A percentile compares a stretch with the other conserved stretches of the same genome.
phyloP scores from a whole-genome alignment of 1,139 yeast species.

The Hansenula sp. region DNA sequence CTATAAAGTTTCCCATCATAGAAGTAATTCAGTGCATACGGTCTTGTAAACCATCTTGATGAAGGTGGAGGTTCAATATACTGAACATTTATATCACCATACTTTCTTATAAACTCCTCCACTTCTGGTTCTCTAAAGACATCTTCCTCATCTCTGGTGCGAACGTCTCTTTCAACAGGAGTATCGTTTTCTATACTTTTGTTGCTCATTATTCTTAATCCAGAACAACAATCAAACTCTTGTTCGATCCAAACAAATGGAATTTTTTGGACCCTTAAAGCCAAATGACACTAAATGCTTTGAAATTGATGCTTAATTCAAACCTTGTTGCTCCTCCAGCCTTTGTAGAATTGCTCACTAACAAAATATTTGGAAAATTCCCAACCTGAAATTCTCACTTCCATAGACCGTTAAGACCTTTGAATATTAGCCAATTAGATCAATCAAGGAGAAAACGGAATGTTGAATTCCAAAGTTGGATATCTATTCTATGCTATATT shows the following conservation, averaged over 20 bases:
- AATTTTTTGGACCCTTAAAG: too few species aligned
- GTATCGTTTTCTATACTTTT: too few species aligned
- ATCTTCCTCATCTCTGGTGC: background rate
- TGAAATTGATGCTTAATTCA: too few species aligned
- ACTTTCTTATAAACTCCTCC: constrained; percentile 43
- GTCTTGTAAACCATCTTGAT: constrained; percentile 43
- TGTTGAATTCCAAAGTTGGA: background rate
- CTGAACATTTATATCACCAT: constrained; percentile 46
- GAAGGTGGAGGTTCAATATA: constrained; percentile 43
- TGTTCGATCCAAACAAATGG: too few species aligned
- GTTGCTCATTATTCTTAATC: background rate
- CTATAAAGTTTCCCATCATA: constrained; percentile 53
- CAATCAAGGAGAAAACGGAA: background rate
- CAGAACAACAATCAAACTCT: too few species aligned
- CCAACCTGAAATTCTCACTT: too few species aligned
- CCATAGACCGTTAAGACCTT: background rate
- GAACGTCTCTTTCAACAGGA: background rate
- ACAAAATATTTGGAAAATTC: too few species aligned
- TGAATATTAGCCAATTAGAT: background rate
- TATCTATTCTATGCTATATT: background rate
- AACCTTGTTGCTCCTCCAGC: too few species aligned
- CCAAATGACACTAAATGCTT: too few species aligned
- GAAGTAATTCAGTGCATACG: constrained; percentile 60
- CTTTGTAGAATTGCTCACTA: too few species aligned
- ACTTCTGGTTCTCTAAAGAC: constrained; percentile 25